Conservation (phyloP, 345 rosid species). For the Gossypium anomalum region DNA sequence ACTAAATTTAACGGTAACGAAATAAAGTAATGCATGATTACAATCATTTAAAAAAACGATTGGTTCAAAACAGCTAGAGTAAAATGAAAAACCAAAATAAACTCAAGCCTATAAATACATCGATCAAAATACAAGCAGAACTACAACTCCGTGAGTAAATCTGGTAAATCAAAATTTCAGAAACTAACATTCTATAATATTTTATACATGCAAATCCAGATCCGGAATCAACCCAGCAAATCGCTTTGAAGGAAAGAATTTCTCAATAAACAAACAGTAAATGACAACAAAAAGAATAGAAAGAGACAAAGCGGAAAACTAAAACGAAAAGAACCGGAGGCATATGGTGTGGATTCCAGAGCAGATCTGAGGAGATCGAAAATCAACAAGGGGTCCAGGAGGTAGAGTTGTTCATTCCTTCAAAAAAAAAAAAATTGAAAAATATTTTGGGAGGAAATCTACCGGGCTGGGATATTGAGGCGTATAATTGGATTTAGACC, state of each 20-base stretch:
- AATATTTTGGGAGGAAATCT: background rate
- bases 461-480: background rate
- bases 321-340: background rate
- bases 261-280: background rate
- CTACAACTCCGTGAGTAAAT: background rate
- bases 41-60: background rate
- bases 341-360: background rate
- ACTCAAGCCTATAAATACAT: background rate
- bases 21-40: background rate
- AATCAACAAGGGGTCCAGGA: background rate
- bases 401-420: background rate
- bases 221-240: background rate
- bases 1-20: background rate
- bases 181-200: background rate
- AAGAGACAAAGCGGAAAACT: background rate
- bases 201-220: background rate
- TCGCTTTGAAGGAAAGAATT: background rate
- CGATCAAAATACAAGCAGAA: background rate
- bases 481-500: background rate
- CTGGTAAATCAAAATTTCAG: background rate
- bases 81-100: background rate
- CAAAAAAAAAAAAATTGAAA: background rate
- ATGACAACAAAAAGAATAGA: background rate
- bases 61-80: background rate
- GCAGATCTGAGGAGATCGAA: conserved; percentile 5